Conservation (phyloP, 768 basidiomycete genomes). For the Obba rivulosa region DNA sequence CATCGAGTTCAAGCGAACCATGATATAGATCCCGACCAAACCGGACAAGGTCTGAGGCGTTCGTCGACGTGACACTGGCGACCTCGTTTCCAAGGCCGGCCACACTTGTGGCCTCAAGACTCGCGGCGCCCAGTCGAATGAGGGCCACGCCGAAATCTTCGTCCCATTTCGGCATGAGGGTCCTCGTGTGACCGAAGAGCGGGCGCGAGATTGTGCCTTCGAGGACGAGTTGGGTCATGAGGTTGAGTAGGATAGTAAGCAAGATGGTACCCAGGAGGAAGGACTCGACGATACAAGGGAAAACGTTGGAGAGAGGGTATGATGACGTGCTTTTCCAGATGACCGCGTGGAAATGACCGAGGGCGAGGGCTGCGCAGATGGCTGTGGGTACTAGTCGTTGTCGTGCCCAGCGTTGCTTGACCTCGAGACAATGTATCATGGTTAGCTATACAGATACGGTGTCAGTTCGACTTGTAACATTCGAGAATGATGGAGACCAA, state of each 20-base stretch:
- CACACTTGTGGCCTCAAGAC: constrained; percentile 68
- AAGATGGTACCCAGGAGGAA: constrained; percentile 50
- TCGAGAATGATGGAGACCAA: neutral
- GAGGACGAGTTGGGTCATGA: constrained; percentile 59
- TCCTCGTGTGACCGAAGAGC: constrained; percentile 45
- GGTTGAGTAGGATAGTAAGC: constrained; percentile 56
- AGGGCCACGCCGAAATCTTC: constrained; percentile 73
- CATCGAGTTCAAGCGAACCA: constrained; percentile 29
- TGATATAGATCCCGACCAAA: neutral
- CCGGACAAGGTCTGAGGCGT: constrained; percentile 3
- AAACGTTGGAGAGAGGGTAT: constrained; percentile 70
- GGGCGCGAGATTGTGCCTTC: constrained; percentile 55
- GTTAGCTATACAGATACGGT: constrained; percentile 38
- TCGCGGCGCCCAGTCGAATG: constrained; percentile 67
- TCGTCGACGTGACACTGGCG: constrained; percentile 37
- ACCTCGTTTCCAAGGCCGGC: constrained; percentile 74
- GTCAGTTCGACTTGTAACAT: neutral
- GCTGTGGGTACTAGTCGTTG: constrained; percentile 70
- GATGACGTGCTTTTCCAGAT: constrained; percentile 40
- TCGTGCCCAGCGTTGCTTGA: constrained; percentile 55
- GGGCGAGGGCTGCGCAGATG: constrained; percentile 50
- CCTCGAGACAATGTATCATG: constrained; percentile 61
- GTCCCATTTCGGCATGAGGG: constrained; percentile 48
- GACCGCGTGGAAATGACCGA: constrained; percentile 65
- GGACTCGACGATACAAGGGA: constrained; percentile 70